Evolutionary conservation across 257 asterid genomes (phyloP), one percentile per base, ranked within the genome.

Genomic region (Buddleja alternifolia): DNA sequence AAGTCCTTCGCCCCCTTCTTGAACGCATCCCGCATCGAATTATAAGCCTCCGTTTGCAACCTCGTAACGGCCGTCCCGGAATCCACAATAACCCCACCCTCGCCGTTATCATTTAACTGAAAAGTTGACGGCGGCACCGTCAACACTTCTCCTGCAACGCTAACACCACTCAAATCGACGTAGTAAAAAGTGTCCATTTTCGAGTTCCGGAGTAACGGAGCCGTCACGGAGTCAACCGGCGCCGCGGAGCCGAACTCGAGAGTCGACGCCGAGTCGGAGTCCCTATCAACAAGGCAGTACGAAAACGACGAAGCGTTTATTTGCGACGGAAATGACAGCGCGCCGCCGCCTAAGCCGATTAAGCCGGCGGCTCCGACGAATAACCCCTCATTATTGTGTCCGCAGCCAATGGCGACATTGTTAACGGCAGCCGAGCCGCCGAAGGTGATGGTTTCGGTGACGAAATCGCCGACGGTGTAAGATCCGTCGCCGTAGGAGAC

Each of bases 401-500:
- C 99, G 71, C 99, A 93, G 37, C 99, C 99, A 23, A 93, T 82
- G 58, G 97, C 97, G 5, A 93, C 79, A 34, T 88, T 80, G 37
- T 80, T 62, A 8, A 90, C 96, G 2, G 86, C 53, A 20, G 85
- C 81, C 16, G 91, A 77, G 25, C 80, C 85, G 55, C 85, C 85
- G 71, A 93, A 79, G 0, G 96, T 80, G 8, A 93, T 73, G 0
- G 93, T 81, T 66, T 93, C 97, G 21, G 90, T 86, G n/a, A 69
- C 97, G 25, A 93, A 85, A 20, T 93, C 99, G 0, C 97, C 97
- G 53, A 90, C 97, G 23, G 97, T 93, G 68, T 86, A 93, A 9
- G 99, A 93, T 5, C 99, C 97, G 74, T 93, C 99, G 40, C 99
- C 99, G 78, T 93, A 93, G 0, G 94, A 84, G 4, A 93, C 99